Evolutionary conservation across 495 filamentous ascomycete genomes (phyloP).

Genomic region (Neurospora cerealis): DNA sequence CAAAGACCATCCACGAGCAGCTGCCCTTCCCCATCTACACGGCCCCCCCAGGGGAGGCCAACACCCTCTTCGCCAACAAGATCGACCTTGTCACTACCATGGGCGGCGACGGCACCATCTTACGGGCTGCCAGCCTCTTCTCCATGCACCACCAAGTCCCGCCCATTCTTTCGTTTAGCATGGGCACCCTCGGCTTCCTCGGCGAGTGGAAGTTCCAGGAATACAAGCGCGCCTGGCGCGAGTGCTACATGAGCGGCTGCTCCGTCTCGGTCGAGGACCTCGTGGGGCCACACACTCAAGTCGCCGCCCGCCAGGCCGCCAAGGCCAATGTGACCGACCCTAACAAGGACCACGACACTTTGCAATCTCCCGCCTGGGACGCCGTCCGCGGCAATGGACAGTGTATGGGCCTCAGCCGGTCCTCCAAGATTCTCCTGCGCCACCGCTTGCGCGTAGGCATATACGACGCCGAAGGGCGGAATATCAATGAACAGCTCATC

Average conservation of each 20-base stretch:
- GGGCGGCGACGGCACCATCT: slow-evolving; percentile 90
- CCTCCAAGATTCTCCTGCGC: slow-evolving; percentile 71
- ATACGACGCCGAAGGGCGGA: slow-evolving; percentile 51
- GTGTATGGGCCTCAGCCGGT: slow-evolving; percentile 64
- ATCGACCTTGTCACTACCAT: slow-evolving; percentile 81
- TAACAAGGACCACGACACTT: not conserved
- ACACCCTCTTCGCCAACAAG: slow-evolving; percentile 45
- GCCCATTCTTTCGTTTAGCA: slow-evolving; percentile 89
- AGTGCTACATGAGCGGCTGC: slow-evolving; percentile 88
- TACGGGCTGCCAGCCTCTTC: slow-evolving; percentile 86
- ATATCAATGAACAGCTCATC: slow-evolving; percentile 38
- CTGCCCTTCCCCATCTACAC: slow-evolving; percentile 75
- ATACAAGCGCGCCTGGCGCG: slow-evolving; percentile 79
- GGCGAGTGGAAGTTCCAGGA: slow-evolving; percentile 95
- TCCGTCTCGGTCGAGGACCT: slow-evolving; percentile 38
- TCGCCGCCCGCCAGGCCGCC: slow-evolving; percentile 16
- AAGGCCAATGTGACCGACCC: not conserved
- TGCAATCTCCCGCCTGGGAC: slow-evolving; percentile 43
- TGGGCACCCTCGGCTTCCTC: slow-evolving; percentile 91
- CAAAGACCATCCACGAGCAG: slow-evolving; percentile 58
- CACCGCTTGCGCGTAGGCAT: slow-evolving; percentile 78
- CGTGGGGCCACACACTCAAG: slow-evolving; percentile 35
- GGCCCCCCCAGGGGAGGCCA: slow-evolving; percentile 24
- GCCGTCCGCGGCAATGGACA: slow-evolving; percentile 72
- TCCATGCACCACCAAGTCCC: slow-evolving; percentile 72